These are phyloP conservation scores for Vitis labrusca DNA, from an alignment of 164 flowering plant genomes.

Conservation along the genomic window DNA sequence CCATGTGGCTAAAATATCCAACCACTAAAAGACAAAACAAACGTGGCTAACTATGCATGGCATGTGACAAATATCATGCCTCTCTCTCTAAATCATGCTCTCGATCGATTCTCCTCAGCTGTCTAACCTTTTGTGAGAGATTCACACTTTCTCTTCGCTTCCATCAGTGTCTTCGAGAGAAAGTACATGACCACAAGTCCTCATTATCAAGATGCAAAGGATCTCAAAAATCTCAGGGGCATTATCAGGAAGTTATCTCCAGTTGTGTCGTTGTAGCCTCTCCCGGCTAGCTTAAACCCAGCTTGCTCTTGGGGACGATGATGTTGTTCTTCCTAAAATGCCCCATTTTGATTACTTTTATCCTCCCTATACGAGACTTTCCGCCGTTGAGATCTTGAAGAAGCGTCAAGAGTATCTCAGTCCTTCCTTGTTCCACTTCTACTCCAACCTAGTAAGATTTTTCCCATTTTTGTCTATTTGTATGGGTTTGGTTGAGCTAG, in stretches of 20 bases:
- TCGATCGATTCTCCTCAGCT: no score
- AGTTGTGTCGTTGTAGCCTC: conserved; percentile 20
- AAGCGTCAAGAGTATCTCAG: conserved; percentile 73
- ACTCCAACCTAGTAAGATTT: conserved; percentile 52
- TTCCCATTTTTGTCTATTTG: no score
- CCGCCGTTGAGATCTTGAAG: conserved; percentile 62
- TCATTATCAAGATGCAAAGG: conserved; percentile 30
- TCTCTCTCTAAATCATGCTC: no score
- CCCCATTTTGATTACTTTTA: conserved; percentile 85
- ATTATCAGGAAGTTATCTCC: conserved; percentile 5
- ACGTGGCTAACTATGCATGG: no score
- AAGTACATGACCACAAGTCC: no score
- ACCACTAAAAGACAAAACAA: no score
- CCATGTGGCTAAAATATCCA: no score
- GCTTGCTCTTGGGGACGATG: conserved; percentile 16
- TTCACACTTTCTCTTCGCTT: no score
- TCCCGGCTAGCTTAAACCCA: conserved; percentile 24
- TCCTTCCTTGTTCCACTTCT: conserved; percentile 77
- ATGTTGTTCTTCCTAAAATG: conserved; percentile 47
- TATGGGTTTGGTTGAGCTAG: no score
- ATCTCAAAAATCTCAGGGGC: conserved; percentile 16
- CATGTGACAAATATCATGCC: no score
- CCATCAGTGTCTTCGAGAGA: no score
- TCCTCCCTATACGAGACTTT: conserved; percentile 79
- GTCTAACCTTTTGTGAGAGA: no score